A percentile compares a stretch with the other conserved stretches of the same genome.
Conservation (phyloP, 345 rosid species). For the Cardamine resedifolia region DNA sequence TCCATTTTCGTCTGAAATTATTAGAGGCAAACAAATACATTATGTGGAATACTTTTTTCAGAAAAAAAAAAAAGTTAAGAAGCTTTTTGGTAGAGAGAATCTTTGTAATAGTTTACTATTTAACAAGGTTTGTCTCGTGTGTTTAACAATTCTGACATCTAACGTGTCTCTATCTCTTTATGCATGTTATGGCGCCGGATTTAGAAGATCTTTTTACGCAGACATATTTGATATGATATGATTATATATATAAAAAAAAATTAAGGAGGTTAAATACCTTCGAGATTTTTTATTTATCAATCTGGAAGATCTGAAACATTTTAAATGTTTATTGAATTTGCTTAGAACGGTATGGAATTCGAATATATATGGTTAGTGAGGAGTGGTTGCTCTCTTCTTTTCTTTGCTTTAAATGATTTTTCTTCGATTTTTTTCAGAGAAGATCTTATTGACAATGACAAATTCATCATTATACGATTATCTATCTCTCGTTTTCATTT, state of each 20-base stretch:
- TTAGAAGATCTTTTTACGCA: conserved; percentile 40
- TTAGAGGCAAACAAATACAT: conserved; percentile 8
- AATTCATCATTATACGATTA: conserved; percentile 7
- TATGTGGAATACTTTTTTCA: neutral
- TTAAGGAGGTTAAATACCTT: conserved; percentile 2
- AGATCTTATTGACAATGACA: conserved; percentile 24
- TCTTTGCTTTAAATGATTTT: neutral
- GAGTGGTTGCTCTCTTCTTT: conserved; percentile 26
- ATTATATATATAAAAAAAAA: neutral
- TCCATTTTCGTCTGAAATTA: conserved; percentile 10
- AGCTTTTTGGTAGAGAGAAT: conserved; percentile 18
- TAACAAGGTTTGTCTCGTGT: conserved; percentile 33
- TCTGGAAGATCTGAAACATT: conserved; percentile 21
- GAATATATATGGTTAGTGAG: conserved; percentile 38
- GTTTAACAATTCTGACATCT: conserved; percentile 34
- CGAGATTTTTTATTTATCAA: conserved; percentile 20
- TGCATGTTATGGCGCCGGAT: conserved; percentile 43
- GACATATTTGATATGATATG: conserved; percentile 26
- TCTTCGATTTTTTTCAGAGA: neutral
- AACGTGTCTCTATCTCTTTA: conserved; percentile 28
- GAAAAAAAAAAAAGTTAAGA: neutral
- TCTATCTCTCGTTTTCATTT: conserved; percentile 12
- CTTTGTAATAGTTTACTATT: conserved; percentile 29
- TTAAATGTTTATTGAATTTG: neutral
- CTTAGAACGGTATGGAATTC: conserved; percentile 27